phyloP scores from a whole-genome alignment of 1,284 basidiomycete species.

The Xanthoconium separans region DNA sequence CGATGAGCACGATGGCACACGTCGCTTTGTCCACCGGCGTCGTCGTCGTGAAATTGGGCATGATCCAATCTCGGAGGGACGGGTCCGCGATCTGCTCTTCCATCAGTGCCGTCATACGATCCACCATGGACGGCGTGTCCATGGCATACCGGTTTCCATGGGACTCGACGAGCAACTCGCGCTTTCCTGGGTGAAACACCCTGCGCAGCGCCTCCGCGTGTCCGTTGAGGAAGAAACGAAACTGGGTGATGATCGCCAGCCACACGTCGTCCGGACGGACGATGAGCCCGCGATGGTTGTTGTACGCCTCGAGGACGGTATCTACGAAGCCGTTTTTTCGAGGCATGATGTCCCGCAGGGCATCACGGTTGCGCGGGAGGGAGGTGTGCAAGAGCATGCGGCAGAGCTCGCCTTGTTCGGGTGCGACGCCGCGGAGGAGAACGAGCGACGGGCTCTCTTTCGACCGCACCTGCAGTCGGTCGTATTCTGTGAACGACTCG shows the following conservation, averaged over 20 bases:
- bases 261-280: constrained; percentile 46
- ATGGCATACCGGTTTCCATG: constrained; percentile 29
- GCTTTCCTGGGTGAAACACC: constrained; percentile 40
- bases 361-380: constrained; percentile 20
- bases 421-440: constrained; percentile 23
- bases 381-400: constrained; percentile 28
- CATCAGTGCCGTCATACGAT: constrained; percentile 36
- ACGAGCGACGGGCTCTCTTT: constrained; percentile 19
- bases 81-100: constrained; percentile 38
- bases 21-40: constrained; percentile 40
- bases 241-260: constrained; percentile 44
- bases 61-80: constrained; percentile 40
- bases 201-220: constrained; percentile 40
- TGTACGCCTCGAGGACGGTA: constrained; percentile 39
- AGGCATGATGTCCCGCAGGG: constrained; percentile 28
- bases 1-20: constrained; percentile 46
- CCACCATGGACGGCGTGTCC: constrained; percentile 29
- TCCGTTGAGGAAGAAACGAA: constrained; percentile 44
- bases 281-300: constrained; percentile 37
- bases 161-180: constrained; percentile 31
- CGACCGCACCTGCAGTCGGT: constrained; percentile 26
- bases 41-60: constrained; percentile 49
- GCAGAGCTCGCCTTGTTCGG: constrained; percentile 20
- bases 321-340: constrained; percentile 38
- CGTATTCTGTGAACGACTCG: constrained; percentile 32